Evolutionary conservation across 306 rosid genomes (phyloP), one percentile per base, ranked within the genome.

Genomic region (Acacia crassicarpa): DNA sequence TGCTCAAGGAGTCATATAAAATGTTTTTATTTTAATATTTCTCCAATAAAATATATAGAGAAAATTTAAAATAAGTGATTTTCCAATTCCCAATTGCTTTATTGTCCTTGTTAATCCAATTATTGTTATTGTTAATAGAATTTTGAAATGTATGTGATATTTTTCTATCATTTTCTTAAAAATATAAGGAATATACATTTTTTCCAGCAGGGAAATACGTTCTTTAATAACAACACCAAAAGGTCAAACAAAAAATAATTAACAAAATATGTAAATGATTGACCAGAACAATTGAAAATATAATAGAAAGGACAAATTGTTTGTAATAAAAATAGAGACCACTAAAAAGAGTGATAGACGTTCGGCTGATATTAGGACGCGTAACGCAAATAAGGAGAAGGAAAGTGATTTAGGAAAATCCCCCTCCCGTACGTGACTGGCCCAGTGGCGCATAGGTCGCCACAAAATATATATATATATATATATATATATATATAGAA

Each of bases 281-380:
- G n/a, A 17, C 20, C 19, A 51, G 9, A 48, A 4, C 0, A 53
- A 53, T 16, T 17, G 5, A 4, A 5, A 48, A 48, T 46, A 48
- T 46, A 48, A 9, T 19, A 12, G 19, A 3, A 23, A 45, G 9
- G 5, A 45, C 9, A 38, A 8, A 0, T 56, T 20, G 27, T 56
- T 56, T 9, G 2, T 3, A 23, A 25, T 23, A 61, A 61, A 61
- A 61, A 61, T 25, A 23, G 8, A 3, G 38, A 22, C 74, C 79
- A 22, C 67, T 63, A 8, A 53, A 49, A 3, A 4, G 30, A 2
- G 13, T n/a, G 32, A 22, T 0, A 17, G 20, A 45, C 27, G 35
- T 9, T 19, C 9, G 74, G 25, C 75, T 35, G n/a, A 70, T 11
- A 70, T 30, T 61, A 35, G 44, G 82, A 35, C 85, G 67, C 82